Base-by-base conservation (phyloP, 1,284 basidiomycete genomes). In the Heimioporus retisporus region DNA sequence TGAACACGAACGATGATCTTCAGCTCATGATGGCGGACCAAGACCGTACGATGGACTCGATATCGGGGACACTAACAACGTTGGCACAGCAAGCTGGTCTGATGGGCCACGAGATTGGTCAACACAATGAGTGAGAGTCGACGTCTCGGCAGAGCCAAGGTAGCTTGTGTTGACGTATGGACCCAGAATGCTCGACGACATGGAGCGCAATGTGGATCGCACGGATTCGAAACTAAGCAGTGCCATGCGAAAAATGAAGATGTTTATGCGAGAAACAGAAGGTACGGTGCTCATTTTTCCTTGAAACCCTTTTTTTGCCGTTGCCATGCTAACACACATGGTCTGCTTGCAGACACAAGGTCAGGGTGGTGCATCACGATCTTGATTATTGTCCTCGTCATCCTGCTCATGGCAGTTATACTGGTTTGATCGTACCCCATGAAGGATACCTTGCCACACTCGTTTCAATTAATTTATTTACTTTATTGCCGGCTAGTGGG, bases 61-160 rank as follows among this genome's bases (percentile, higher is more conserved):
- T 98, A 73, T 88, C 92, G 0, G 95, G 95, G 0, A 96, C 96
- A 1, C 79, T 98, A 54, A 88, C 78, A 63, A 95, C 91, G 2
- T 82, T 98, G 18, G 90, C 92, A 0, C 90, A 94, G 69, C 96
- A 98, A 80, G 96, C 96, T 1, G 93, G 93, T 8, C 81, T 97
- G 54, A 97, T 98, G 88, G 96, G 96, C 0, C 89, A 88, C 61
- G 96, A 98, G 77, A 94, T 97, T 56, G 83, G 79, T 7, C 95
- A 96, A 77, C 96, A 97, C 72, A 93, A 91, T 71, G 94, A 95
- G 96, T 96, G 70, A 66, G 90, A 80, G 23, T 64, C 6, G 53
- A 35, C 14, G 8, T 62, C 54, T 58, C 21, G 11, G 35, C 35
- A 11, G 35, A 40, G 35, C 35, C 35, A 40, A 40, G 35, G 35